These are phyloP conservation scores for Aspergillus nomiae DNA, from an alignment of 2,329 filamentous ascomycete species.

Conservation along the genomic window DNA sequence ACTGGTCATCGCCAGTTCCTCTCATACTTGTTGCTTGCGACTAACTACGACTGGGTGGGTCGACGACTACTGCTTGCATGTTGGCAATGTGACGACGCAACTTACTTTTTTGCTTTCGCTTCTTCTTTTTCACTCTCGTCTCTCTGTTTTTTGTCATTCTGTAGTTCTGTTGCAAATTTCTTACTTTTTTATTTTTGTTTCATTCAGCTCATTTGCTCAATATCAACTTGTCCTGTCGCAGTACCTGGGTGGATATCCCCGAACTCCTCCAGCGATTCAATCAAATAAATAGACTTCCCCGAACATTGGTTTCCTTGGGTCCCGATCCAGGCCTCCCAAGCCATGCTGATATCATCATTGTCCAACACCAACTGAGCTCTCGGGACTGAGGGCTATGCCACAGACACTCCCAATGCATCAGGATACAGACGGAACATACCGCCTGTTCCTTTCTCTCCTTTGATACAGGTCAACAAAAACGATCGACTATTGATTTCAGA, in stretches of 20 bases:
- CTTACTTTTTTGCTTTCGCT: conserved; percentile 1
- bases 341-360: conserved; percentile 2
- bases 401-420: not conserved
- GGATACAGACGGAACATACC: not conserved
- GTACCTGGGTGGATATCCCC: not conserved
- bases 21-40: not conserved
- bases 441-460: not conserved
- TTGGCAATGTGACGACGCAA: conserved; percentile 13
- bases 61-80: not conserved
- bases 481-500: conserved; percentile 1
- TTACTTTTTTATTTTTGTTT: not conserved
- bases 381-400: not conserved
- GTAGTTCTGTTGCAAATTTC: not conserved
- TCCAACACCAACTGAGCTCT: not conserved
- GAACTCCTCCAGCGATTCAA: not conserved
- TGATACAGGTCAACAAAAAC: conserved; percentile 3
- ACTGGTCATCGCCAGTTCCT: conserved; percentile 1
- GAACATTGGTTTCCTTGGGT: not conserved
- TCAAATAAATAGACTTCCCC: conserved; percentile 2
- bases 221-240: too few relatives aligned
- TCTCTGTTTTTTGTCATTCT: not conserved
- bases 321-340: not conserved
- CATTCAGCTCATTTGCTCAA: not conserved
- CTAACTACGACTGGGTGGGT: too few relatives aligned
- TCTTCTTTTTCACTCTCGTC: not conserved